Evolutionary conservation across 2,329 filamentous ascomycete genomes (phyloP).

Genomic region (Apiospora hydei): DNA sequence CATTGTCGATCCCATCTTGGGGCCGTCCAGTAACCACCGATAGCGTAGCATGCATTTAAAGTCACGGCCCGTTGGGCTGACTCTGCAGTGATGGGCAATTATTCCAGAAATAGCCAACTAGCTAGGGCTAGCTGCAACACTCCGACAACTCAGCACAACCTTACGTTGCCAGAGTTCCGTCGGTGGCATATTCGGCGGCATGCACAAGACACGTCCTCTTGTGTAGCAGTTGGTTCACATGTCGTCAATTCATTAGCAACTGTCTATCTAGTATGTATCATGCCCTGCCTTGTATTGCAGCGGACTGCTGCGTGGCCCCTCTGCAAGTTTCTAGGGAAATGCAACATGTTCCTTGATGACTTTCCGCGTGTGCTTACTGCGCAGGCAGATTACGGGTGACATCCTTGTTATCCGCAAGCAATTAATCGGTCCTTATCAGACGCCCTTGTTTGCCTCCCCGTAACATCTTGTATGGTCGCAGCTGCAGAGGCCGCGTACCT

Average conservation of each 20-base stretch:
- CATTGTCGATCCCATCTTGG: neutral
- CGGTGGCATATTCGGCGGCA: neutral
- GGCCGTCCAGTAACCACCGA: neutral
- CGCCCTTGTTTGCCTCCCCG: neutral
- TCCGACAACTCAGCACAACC: neutral
- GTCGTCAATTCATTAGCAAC: neutral
- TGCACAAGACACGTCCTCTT: neutral
- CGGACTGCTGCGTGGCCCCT: neutral
- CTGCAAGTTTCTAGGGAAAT: neutral
- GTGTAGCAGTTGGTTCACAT: neutral
- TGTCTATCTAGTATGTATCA: neutral
- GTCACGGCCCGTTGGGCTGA: slow-evolving; percentile 7
- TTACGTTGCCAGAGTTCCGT: neutral
- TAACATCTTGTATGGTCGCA: neutral
- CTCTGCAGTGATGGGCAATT: neutral
- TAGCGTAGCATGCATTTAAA: slow-evolving; percentile 9
- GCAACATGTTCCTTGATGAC: neutral
- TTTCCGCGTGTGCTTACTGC: neutral
- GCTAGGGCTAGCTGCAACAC: neutral
- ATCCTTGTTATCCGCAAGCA: neutral
- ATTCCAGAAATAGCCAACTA: slow-evolving; percentile 13
- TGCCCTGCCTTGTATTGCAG: neutral
- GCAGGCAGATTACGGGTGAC: neutral
- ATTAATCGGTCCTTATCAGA: neutral
- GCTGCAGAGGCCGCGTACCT: neutral